A percentile compares a stretch with the other conserved stretches of the same genome.
These are phyloP conservation scores for Cystobasidium ongulense DNA, from an alignment of 768 basidiomycete species.

Conservation along the genomic window DNA sequence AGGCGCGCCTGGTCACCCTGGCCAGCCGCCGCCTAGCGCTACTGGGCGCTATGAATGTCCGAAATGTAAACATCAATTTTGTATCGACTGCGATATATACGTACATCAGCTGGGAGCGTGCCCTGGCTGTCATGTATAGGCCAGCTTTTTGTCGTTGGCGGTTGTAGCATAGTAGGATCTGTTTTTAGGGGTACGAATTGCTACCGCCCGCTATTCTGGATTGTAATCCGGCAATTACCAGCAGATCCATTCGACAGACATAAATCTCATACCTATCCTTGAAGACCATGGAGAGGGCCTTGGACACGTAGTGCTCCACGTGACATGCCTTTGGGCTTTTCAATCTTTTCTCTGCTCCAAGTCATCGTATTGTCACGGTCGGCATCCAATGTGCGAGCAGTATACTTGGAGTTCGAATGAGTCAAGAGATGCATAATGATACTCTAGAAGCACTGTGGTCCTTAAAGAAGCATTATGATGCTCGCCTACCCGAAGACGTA, in stretches of 20 bases:
- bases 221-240: no score
- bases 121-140: slow-evolving; percentile 51
- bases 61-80: slow-evolving; percentile 78
- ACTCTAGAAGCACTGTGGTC: background rate
- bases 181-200: no score
- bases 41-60: slow-evolving; percentile 82
- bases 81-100: slow-evolving; percentile 91
- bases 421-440: background rate
- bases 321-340: background rate
- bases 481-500: background rate
- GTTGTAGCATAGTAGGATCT: background rate
- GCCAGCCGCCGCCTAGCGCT: slow-evolving; percentile 50
- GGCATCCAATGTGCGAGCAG: background rate
- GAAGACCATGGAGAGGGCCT: no score
- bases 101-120: slow-evolving; percentile 93
- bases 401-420: no score
- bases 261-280: no score
- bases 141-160: background rate
- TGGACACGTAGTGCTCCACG: background rate
- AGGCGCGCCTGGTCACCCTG: slow-evolving; percentile 22
- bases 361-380: background rate
- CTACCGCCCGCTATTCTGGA: no score
- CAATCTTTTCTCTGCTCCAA: background rate
- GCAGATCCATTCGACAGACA: no score
- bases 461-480: slow-evolving; percentile 9